These are phyloP conservation scores for Omphalotus guepiniiformis DNA, from an alignment of 768 basidiomycete species.

Conservation along the genomic window DNA sequence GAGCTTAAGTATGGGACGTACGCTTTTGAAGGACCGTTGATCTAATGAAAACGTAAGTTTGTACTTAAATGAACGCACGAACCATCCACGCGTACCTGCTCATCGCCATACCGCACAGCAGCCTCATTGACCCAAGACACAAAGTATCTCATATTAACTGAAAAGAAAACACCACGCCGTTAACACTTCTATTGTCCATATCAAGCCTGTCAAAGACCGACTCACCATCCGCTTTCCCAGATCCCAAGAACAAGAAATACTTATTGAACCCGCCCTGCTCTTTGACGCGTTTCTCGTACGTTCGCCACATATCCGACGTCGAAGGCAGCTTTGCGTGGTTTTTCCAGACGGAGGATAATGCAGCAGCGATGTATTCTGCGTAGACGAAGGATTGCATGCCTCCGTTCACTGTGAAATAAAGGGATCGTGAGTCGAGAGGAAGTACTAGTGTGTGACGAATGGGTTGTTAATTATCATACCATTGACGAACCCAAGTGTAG, in stretches of 20 bases:
- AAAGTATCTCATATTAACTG: constrained; percentile 29
- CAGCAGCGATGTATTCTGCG: constrained; percentile 31
- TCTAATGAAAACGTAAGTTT: neutral
- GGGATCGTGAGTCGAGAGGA: neutral
- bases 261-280: constrained; percentile 33
- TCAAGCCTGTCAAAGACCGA: too few species aligned
- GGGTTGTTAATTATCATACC: too few species aligned
- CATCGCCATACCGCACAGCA: constrained; percentile 33
- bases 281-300: constrained; percentile 25
- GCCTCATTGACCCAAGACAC: constrained; percentile 37
- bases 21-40: constrained; percentile 3
- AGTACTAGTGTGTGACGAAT: too few species aligned
- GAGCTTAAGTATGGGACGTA: neutral
- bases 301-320: constrained; percentile 27
- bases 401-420: constrained; percentile 26
- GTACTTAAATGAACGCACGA: neutral
- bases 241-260: constrained; percentile 32
- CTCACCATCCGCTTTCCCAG: constrained; percentile 24
- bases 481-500: constrained; percentile 36
- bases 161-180: neutral
- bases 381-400: constrained; percentile 37
- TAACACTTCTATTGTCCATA: too few species aligned
- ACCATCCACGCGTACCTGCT: constrained; percentile 20
- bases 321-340: constrained; percentile 31
- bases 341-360: constrained; percentile 34